These are phyloP conservation scores for Trichothecium roseum DNA, from an alignment of 2,329 filamentous ascomycete species.

Conservation along the genomic window DNA sequence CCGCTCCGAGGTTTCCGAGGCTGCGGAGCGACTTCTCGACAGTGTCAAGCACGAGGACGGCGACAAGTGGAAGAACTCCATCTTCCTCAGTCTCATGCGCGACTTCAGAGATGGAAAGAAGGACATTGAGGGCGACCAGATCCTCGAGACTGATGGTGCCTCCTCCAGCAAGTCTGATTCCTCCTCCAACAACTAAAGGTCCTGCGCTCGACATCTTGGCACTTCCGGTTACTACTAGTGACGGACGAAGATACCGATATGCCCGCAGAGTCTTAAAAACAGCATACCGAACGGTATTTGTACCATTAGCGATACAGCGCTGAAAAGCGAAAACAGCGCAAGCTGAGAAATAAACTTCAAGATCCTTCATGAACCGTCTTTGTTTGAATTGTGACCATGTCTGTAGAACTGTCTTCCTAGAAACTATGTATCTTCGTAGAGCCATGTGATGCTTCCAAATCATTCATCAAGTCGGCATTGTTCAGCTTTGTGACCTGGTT, in stretches of 20 bases:
- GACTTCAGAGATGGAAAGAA: conserved; percentile 34
- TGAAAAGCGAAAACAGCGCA: too few relatives aligned
- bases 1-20: conserved; percentile 29
- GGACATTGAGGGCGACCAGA: conserved; percentile 31
- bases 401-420: too few relatives aligned
- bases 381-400: too few relatives aligned
- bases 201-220: conserved; percentile 8
- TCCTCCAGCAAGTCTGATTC: not conserved
- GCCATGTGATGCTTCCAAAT: too few relatives aligned
- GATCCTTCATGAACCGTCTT: too few relatives aligned
- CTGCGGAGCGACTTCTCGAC: conserved; percentile 30
- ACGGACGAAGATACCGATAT: not conserved
- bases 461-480: too few relatives aligned
- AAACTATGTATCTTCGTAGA: too few relatives aligned
- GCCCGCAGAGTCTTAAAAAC: too few relatives aligned
- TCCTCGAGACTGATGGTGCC: conserved; percentile 18
- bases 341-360: too few relatives aligned
- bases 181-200: conserved; percentile 5
- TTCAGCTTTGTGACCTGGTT: too few relatives aligned
- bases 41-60: conserved; percentile 32
- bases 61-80: conserved; percentile 35
- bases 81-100: conserved; percentile 33
- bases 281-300: too few relatives aligned
- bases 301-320: too few relatives aligned
- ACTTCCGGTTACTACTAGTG: not conserved